A percentile compares a stretch with the other conserved stretches of the same genome.
These are phyloP conservation scores for Nicotiana attenuata DNA, from an alignment of 257 asterid species.

Conservation along the genomic window DNA sequence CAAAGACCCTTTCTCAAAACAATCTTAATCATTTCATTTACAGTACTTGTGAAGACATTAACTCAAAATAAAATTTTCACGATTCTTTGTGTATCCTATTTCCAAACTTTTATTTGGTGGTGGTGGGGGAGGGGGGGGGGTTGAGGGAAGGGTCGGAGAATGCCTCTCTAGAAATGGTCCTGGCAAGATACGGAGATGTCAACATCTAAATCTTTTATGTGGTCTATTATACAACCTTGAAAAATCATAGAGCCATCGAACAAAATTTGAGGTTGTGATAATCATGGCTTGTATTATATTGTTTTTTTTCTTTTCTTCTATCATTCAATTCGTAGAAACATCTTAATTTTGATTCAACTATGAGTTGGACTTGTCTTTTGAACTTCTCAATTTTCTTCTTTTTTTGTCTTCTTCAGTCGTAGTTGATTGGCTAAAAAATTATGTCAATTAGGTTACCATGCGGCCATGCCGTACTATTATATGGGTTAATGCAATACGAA, in stretches of 20 bases:
- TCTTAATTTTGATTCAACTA: background rate
- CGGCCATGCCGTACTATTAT: too few relatives aligned
- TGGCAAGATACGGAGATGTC: background rate
- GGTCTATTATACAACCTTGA: background rate
- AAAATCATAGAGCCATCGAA: background rate
- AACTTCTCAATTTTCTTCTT: too few relatives aligned
- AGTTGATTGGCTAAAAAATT: background rate
- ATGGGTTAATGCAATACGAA: background rate
- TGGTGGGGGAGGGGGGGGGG: background rate
- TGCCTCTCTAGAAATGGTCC: too few relatives aligned
- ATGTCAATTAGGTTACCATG: too few relatives aligned
- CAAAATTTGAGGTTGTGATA: background rate
- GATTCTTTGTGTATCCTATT: background rate
- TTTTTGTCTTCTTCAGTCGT: background rate
- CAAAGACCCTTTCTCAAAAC: too few relatives aligned
- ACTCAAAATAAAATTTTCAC: background rate
- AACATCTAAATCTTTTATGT: background rate
- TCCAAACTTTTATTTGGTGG: background rate
- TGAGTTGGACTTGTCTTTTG: background rate
- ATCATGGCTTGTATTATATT: background rate
- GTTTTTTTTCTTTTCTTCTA: background rate
- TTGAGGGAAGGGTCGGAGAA: too few relatives aligned
- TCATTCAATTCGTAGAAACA: background rate
- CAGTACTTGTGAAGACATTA: background rate
- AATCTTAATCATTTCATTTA: too few relatives aligned